Conservation (phyloP, 2,329 filamentous ascomycete genomes). For the Cryphonectria parasitica region DNA sequence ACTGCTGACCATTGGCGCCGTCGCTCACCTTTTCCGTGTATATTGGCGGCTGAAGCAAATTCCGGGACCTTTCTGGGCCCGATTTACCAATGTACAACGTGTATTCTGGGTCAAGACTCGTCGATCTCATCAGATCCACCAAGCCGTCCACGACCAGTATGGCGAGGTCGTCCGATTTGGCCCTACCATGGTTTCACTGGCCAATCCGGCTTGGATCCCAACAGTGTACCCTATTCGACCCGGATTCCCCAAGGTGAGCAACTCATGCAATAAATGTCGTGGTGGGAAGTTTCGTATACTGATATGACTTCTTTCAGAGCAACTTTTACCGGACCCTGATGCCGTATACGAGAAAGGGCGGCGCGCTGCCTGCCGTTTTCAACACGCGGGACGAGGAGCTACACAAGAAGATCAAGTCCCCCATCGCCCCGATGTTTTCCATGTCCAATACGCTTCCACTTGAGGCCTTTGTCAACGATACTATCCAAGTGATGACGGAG, state of each 20-base stretch:
- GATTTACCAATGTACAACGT: conserved; percentile 30
- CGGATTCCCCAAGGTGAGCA: conserved; percentile 33
- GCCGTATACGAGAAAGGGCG: conserved; percentile 33
- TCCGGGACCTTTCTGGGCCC: conserved; percentile 32
- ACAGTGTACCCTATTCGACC: conserved; percentile 31
- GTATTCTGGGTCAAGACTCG: conserved; percentile 32
- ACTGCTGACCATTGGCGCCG: background rate
- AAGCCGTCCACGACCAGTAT: conserved; percentile 46
- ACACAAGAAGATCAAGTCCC: conserved; percentile 36
- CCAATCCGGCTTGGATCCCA: conserved; percentile 41
- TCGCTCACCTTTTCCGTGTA: conserved; percentile 1
- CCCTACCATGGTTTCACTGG: conserved; percentile 51
- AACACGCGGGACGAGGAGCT: conserved; percentile 37
- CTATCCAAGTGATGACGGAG: conserved; percentile 28
- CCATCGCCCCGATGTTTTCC: conserved; percentile 35
- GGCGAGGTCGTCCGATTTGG: conserved; percentile 54
- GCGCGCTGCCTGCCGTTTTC: conserved; percentile 36
- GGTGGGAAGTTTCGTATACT: background rate
- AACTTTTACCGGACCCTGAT: conserved; percentile 37
- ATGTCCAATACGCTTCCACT: conserved; percentile 31
- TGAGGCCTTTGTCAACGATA: conserved; percentile 34
- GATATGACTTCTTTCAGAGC: conserved; percentile 18
- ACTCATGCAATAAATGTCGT: background rate
- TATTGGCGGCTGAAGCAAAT: conserved; percentile 32
- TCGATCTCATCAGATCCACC: conserved; percentile 28